Percentiles rank a stretch among this genome's conserved stretches.
These are phyloP conservation scores for Nicotiana tomentosiformis DNA, from an alignment of 257 asterid genomes.

Conservation along the genomic window DNA sequence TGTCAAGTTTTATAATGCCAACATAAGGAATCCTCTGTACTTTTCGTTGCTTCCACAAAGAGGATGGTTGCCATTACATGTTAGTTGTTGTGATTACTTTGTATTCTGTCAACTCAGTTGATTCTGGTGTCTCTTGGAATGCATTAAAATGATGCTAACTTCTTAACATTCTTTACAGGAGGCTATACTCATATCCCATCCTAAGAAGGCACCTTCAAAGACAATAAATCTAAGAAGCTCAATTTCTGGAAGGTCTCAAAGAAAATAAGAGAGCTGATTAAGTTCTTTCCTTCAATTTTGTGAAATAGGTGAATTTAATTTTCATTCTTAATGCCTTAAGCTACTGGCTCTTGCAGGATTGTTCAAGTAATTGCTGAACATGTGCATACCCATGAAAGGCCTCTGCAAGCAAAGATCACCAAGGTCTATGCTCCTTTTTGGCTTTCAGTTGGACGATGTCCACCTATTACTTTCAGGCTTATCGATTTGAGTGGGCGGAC, in stretches of 20 bases:
- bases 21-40: conserved; percentile 77
- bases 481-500: conserved; percentile 43
- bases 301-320: conserved; percentile 1
- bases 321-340: not conserved
- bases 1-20: conserved; percentile 66
- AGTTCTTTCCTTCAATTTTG: conserved; percentile 8
- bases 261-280: conserved; percentile 9
- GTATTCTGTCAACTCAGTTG: not conserved
- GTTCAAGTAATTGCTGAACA: conserved; percentile 89
- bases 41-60: conserved; percentile 85
- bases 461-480: conserved; percentile 82
- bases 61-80: conserved; percentile 92
- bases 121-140: conserved; percentile 1
- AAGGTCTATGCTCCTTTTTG: conserved; percentile 87
- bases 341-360: conserved; percentile 44
- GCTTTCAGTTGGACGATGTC: conserved; percentile 81
- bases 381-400: conserved; percentile 45
- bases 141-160: conserved; percentile 16
- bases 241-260: conserved; percentile 79
- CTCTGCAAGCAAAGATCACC: conserved; percentile 54
- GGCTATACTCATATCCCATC: conserved; percentile 81
- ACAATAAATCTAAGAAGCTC: conserved; percentile 83
- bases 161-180: conserved; percentile 44
- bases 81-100: conserved; percentile 27
- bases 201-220: conserved; percentile 56